A percentile compares a stretch with the other conserved stretches of the same genome.
phyloP scores from a whole-genome alignment of 768 basidiomycete species.

The Auricularia sp. region DNA sequence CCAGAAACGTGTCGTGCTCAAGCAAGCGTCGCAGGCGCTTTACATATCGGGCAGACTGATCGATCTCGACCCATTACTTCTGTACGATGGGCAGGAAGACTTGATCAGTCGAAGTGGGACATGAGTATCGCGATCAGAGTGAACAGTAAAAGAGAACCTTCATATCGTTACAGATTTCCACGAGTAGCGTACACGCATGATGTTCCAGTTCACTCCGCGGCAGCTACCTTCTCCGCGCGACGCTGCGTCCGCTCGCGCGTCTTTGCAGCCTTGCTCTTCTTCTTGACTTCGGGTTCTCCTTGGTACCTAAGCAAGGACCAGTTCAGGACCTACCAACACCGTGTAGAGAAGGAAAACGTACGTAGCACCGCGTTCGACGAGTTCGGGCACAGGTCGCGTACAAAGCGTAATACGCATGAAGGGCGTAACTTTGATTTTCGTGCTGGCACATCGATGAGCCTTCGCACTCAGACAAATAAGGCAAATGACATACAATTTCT shows the following conservation, averaged over 20 bases:
- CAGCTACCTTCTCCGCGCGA: background rate
- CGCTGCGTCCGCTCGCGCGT: background rate
- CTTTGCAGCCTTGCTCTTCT: background rate
- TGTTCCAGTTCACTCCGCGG: background rate
- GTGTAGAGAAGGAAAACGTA: constrained; percentile 22
- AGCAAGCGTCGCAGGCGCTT: too few relatives aligned
- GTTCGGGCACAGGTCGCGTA: constrained; percentile 30
- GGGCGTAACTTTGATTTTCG: constrained; percentile 46
- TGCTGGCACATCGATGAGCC: constrained; percentile 25
- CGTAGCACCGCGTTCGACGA: constrained; percentile 40
- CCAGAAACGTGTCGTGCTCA: too few relatives aligned
- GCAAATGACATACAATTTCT: constrained; percentile 41
- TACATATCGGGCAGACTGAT: too few relatives aligned
- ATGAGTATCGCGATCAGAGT: too few relatives aligned
- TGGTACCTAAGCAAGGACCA: background rate
- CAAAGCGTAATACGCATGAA: constrained; percentile 66
- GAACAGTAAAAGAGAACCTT: too few relatives aligned
- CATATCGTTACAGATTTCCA: background rate
- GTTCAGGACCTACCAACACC: background rate
- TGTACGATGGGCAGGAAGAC: too few relatives aligned
- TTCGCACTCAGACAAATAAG: constrained; percentile 4
- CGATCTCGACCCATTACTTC: too few relatives aligned
- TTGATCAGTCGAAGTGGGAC: too few relatives aligned
- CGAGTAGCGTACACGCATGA: background rate
- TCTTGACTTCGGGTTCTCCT: background rate